These are phyloP conservation scores for Kalmanozyma brasiliensis DNA, from an alignment of 1,284 basidiomycete genomes.

Conservation along the genomic window DNA sequence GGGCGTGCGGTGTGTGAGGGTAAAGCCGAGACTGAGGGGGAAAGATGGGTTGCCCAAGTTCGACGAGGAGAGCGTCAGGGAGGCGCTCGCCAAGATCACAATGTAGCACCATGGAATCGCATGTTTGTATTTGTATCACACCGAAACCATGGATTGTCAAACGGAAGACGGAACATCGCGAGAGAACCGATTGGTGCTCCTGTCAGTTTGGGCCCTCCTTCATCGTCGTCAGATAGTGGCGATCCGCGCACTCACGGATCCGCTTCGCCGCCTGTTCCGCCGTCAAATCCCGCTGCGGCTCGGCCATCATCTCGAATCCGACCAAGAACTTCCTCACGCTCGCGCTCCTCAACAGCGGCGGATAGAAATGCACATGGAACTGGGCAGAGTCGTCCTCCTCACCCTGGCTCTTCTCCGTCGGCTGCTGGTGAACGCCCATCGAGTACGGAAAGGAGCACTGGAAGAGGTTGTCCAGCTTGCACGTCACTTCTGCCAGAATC, in stretches of 20 bases:
- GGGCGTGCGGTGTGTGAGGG: slow-evolving; percentile 20
- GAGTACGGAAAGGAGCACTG: slow-evolving; percentile 88
- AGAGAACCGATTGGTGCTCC: too few species aligned
- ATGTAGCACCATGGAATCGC: neutral
- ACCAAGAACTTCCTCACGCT: slow-evolving; percentile 90
- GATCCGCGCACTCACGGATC: slow-evolving; percentile 70
- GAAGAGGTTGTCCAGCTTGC: slow-evolving; percentile 65
- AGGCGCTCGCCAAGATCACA: slow-evolving; percentile 15
- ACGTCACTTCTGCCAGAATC: slow-evolving; percentile 66
- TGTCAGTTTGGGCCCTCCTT: too few species aligned
- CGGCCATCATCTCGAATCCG: slow-evolving; percentile 91
- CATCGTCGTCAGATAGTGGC: slow-evolving; percentile 51
- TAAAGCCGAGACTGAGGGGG: slow-evolving; percentile 8
- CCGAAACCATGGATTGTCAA: neutral
- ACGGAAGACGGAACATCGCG: neutral
- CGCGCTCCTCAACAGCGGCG: slow-evolving; percentile 84
- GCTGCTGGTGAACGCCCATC: slow-evolving; percentile 83
- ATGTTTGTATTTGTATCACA: neutral
- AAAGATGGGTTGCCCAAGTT: slow-evolving; percentile 35
- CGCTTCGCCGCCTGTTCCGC: slow-evolving; percentile 85
- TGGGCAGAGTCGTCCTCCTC: slow-evolving; percentile 72
- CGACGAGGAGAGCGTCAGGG: slow-evolving; percentile 27
- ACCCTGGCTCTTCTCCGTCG: slow-evolving; percentile 74
- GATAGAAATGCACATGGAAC: slow-evolving; percentile 88
- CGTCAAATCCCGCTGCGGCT: slow-evolving; percentile 89